Percentiles rank a stretch among this genome's conserved stretches.
phyloP scores from a whole-genome alignment of 345 rosid species.

The Diplotaxis tenuifolia region DNA sequence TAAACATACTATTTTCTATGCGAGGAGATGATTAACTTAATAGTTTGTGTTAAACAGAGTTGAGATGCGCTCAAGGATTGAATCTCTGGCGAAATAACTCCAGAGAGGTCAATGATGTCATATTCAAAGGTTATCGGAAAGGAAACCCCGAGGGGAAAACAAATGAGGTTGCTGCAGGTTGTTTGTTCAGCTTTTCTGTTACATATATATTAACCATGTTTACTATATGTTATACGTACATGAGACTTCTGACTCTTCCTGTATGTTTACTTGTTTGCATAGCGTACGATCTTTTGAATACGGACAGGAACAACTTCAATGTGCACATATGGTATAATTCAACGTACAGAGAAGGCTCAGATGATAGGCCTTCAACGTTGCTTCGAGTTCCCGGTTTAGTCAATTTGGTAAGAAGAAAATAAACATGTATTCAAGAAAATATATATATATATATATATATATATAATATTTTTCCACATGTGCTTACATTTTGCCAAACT shows the following conservation, averaged over 20 bases:
- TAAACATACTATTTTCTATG: not conserved
- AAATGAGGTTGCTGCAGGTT: conserved; percentile 81
- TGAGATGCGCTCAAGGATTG: conserved; percentile 42
- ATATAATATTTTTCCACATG: not conserved
- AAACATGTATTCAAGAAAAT: not conserved
- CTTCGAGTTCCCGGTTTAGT: conserved; percentile 66
- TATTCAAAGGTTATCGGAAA: conserved; percentile 62
- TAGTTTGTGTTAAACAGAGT: conserved; percentile 11
- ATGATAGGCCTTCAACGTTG: conserved; percentile 23
- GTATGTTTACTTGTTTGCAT: conserved; percentile 25
- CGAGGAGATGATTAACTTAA: not conserved
- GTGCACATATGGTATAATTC: conserved; percentile 83
- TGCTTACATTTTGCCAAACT: not conserved
- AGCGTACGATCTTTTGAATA: conserved; percentile 86
- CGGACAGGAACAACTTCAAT: conserved; percentile 54
- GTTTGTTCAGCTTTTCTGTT: conserved; percentile 32
- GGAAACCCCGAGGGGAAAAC: conserved; percentile 52
- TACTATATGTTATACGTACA: not conserved
- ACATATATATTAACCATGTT: not conserved
- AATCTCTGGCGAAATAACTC: conserved; percentile 67
- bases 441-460: not conserved
- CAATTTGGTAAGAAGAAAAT: conserved; percentile 59
- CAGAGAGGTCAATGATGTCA: conserved; percentile 57
- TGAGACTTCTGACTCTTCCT: not conserved
- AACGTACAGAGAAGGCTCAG: conserved; percentile 31